Conservation (phyloP, 305 asterid species). For the Andrographis paniculata region DNA sequence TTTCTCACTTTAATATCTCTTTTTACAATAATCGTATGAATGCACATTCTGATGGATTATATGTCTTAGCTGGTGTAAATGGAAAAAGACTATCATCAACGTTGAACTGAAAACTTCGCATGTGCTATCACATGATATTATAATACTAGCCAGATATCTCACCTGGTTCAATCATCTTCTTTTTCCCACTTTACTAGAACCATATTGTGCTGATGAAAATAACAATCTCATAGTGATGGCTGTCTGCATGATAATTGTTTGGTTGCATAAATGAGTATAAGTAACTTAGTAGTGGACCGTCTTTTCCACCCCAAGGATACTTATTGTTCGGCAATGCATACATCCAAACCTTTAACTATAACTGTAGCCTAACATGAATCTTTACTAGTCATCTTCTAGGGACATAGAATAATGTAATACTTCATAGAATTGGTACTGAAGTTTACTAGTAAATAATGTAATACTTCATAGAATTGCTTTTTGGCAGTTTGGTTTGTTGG, state of each 20-base stretch:
- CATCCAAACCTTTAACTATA: neutral
- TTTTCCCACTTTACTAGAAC: neutral
- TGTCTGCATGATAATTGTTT: constrained; percentile 1
- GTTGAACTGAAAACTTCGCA: too few relatives aligned
- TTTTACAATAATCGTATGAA: constrained; percentile 6
- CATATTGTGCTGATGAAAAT: constrained; percentile 5
- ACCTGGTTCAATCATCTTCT: constrained; percentile 1
- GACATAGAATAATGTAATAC: neutral
- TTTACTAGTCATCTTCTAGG: neutral
- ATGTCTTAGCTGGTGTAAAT: constrained; percentile 1
- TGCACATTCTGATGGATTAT: too few relatives aligned
- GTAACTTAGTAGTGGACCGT: neutral
- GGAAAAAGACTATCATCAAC: too few relatives aligned
- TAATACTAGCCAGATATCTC: neutral
- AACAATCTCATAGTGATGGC: neutral
- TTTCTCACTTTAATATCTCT: constrained; percentile 15
- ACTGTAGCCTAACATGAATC: neutral
- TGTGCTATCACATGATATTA: neutral
- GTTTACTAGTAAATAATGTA: neutral
- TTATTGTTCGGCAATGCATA: too few relatives aligned
- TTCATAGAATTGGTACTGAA: neutral
- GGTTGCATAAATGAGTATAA: constrained; percentile 1
- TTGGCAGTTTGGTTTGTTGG: constrained; percentile 2
- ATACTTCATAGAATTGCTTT: constrained; percentile 3
- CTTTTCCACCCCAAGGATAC: neutral